These are phyloP conservation scores for Hypoxylon sp. DNA, from an alignment of 2,329 filamentous ascomycete genomes.

Conservation along the genomic window DNA sequence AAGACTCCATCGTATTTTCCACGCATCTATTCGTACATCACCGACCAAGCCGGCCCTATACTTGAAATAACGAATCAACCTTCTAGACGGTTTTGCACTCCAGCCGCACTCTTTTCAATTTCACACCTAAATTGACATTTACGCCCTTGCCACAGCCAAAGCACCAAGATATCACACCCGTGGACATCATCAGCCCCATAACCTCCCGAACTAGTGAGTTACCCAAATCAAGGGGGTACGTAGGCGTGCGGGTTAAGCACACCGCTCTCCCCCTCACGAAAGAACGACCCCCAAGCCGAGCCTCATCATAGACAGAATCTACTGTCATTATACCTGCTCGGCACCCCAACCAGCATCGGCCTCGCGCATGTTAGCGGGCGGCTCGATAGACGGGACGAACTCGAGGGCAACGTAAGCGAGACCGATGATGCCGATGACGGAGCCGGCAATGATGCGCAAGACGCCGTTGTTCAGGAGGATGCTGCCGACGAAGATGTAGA, in stretches of 20 bases:
- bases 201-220: neutral
- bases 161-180: neutral
- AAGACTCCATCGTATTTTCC: slow-evolving; percentile 16
- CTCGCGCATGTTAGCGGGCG: slow-evolving; percentile 86
- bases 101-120: slow-evolving; percentile 10
- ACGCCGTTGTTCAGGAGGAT: slow-evolving; percentile 80
- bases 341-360: slow-evolving; percentile 82
- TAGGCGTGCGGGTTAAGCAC: neutral
- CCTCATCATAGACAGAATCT: neutral
- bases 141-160: neutral
- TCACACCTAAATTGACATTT: neutral
- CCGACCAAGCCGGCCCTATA: slow-evolving; percentile 5
- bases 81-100: slow-evolving; percentile 6
- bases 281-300: neutral
- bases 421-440: slow-evolving; percentile 83
- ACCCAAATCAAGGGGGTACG: neutral
- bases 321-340: slow-evolving; percentile 71
- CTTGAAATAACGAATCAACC: slow-evolving; percentile 6
- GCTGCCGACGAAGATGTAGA: slow-evolving; percentile 96
- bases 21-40: slow-evolving; percentile 25
- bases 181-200: neutral
- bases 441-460: slow-evolving; percentile 81
- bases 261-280: neutral
- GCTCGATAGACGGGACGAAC: slow-evolving; percentile 84
- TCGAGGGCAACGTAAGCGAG: slow-evolving; percentile 83